Evolutionary conservation across 208 protist genomes (phyloP).

Genomic region (Trypanosoma theileri): DNA sequence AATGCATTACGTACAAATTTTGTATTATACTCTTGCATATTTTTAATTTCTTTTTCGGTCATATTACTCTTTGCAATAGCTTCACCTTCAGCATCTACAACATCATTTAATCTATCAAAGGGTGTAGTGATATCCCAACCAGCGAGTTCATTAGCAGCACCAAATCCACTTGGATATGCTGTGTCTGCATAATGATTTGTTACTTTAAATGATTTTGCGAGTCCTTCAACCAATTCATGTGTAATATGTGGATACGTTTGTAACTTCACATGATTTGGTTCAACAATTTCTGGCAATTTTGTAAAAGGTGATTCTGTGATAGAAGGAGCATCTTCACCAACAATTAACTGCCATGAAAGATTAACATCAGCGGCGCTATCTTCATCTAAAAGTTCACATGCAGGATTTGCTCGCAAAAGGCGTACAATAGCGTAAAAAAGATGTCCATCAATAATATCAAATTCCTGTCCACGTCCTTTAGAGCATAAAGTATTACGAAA

Average conservation of each 20-base stretch:
- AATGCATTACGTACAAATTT: slow-evolving; percentile 73
- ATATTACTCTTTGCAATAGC: slow-evolving; percentile 49
- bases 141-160: slow-evolving; percentile 71
- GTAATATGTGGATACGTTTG: slow-evolving; percentile 56
- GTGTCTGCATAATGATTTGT: slow-evolving; percentile 39
- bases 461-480: slow-evolving; percentile 56
- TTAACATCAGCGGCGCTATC: slow-evolving; percentile 52
- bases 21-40: slow-evolving; percentile 52
- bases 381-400: slow-evolving; percentile 61
- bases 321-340: slow-evolving; percentile 25
- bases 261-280: slow-evolving; percentile 27
- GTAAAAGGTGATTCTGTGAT: slow-evolving; percentile 40
- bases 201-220: slow-evolving; percentile 58
- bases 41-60: slow-evolving; percentile 61
- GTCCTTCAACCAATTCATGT: slow-evolving; percentile 82
- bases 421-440: slow-evolving; percentile 56
- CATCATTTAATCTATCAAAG: slow-evolving; percentile 83
- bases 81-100: slow-evolving; percentile 62
- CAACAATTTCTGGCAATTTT: slow-evolving; percentile 45
- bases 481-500: slow-evolving; percentile 44
- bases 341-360: slow-evolving; percentile 45
- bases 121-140: slow-evolving; percentile 75
- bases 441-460: slow-evolving; percentile 80
- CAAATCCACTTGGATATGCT: slow-evolving; percentile 51
- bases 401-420: slow-evolving; percentile 39